A percentile compares a stretch with the other conserved stretches of the same genome.
Conservation (phyloP, 169 alveolate species). For the Plasmodium gaboni region DNA sequence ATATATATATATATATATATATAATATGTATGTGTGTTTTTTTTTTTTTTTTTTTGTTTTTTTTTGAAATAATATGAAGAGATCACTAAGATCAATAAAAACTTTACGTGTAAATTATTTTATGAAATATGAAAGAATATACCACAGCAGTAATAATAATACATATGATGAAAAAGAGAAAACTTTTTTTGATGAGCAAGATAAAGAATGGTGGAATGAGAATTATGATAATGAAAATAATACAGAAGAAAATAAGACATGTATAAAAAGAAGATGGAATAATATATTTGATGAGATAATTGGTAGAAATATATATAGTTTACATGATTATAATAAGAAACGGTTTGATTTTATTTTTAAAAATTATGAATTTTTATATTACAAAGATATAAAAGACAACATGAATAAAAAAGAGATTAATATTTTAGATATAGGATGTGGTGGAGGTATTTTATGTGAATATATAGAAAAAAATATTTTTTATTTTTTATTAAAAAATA, state of each 20-base stretch:
- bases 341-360: constrained; percentile 38
- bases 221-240: too few species aligned
- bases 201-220: constrained; percentile 41
- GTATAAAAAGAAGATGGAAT: constrained; percentile 2
- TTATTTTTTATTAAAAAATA: constrained; percentile 19
- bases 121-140: too few species aligned
- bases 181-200: constrained; percentile 13
- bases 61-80: constrained; percentile 2
- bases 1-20: too few species aligned
- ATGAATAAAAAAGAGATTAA: constrained; percentile 2
- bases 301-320: constrained; percentile 45
- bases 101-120: too few species aligned
- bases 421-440: constrained; percentile 60
- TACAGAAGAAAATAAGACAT: too few species aligned
- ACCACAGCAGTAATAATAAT: too few species aligned
- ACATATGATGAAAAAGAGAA: constrained; percentile 33
- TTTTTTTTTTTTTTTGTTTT: background rate
- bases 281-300: constrained; percentile 12
- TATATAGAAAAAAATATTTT: constrained; percentile 32
- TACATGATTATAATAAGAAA: constrained; percentile 49
- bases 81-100: too few species aligned
- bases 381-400: constrained; percentile 8
- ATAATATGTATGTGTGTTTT: background rate
- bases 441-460: constrained; percentile 60
- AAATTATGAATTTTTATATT: constrained; percentile 41